phyloP scores from a whole-genome alignment of 768 basidiomycete species.

The Hericium erinaceus region DNA sequence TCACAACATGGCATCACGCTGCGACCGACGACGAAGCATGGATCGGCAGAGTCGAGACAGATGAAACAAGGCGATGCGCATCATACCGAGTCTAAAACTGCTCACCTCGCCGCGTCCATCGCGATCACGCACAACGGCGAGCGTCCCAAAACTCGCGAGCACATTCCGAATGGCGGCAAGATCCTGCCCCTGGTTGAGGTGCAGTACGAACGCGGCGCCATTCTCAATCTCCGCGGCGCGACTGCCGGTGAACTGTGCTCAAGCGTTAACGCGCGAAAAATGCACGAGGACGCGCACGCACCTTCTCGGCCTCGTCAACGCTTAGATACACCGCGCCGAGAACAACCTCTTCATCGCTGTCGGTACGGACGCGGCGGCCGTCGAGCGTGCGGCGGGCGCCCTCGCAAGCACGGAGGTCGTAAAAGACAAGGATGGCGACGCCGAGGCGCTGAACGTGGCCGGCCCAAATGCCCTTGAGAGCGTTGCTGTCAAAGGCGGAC shows the following conservation, averaged over 20 bases:
- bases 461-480: constrained; percentile 12
- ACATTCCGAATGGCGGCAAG: constrained; percentile 9
- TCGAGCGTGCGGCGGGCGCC: constrained; percentile 9
- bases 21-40: background rate
- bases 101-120: constrained; percentile 12
- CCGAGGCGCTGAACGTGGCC: constrained; percentile 10
- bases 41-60: too few species aligned
- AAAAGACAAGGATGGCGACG: constrained; percentile 14
- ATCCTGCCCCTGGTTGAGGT: constrained; percentile 4
- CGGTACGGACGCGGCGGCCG: constrained; percentile 5
- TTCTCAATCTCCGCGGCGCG: constrained; percentile 10
- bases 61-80: too few species aligned
- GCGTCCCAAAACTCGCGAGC: constrained; percentile 10
- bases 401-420: constrained; percentile 11
- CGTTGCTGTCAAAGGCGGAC: constrained; percentile 4
- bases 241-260: constrained; percentile 11
- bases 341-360: constrained; percentile 2
- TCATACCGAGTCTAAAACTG: background rate
- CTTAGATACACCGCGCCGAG: constrained; percentile 11
- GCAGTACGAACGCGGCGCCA: constrained; percentile 11
- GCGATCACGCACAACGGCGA: constrained; percentile 11
- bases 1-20: background rate
- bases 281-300: background rate
- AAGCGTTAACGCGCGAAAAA: background rate
- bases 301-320: constrained; percentile 13